Conservation (phyloP, 305 asterid genomes). For the Petunia hybrid region DNA sequence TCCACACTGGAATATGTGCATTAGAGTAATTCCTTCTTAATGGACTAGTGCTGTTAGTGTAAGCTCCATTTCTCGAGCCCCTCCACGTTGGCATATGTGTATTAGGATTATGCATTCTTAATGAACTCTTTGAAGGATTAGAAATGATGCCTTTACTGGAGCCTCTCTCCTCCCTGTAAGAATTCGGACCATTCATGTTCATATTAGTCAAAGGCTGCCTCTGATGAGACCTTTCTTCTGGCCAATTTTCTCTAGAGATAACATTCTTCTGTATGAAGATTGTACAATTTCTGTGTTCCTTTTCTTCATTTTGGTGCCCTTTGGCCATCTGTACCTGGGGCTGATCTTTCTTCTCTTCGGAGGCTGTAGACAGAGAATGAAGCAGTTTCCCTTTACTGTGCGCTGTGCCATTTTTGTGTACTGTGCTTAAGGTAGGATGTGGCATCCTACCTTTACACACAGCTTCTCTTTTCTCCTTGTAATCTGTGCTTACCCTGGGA, state of each 20-base stretch:
- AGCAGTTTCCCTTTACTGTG: neutral
- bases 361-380: neutral
- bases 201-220: constrained; percentile 51
- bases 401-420: neutral
- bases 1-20: constrained; percentile 3
- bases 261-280: constrained; percentile 31
- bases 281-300: constrained; percentile 25
- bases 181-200: neutral
- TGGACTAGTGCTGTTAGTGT: neutral
- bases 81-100: constrained; percentile 25
- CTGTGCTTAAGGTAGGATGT: neutral
- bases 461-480: neutral
- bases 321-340: constrained; percentile 12
- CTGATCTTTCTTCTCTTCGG: neutral
- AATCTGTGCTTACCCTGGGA: constrained; percentile 20
- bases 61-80: neutral
- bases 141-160: neutral
- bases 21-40: neutral
- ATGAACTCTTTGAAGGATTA: constrained; percentile 28
- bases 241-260: constrained; percentile 30
- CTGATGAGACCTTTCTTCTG: constrained; percentile 41
- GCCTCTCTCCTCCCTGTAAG: constrained; percentile 12
- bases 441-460: constrained; percentile 12
- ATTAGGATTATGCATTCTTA: constrained; percentile 8
- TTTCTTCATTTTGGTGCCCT: neutral